Evolutionary conservation across 2,329 filamentous ascomycete species (phyloP).

Genomic region (Colletotrichum sojae): DNA sequence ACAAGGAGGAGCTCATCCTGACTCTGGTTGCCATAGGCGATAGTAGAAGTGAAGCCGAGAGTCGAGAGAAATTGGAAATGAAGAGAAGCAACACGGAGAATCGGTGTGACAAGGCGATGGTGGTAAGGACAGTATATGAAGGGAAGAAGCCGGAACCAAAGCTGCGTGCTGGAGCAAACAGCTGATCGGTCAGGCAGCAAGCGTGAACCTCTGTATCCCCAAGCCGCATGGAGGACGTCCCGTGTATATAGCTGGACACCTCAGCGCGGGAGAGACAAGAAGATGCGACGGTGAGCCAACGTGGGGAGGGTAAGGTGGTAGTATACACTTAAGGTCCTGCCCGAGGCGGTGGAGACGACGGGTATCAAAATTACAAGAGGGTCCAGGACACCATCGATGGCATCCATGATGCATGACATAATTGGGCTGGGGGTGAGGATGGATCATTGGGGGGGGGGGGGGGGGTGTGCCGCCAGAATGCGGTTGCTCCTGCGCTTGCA

Average conservation of each 20-base stretch:
- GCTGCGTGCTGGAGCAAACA: conserved; percentile 38
- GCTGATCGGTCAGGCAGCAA: conserved; percentile 41
- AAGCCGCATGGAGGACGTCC: conserved; percentile 31
- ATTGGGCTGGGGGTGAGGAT: conserved; percentile 50
- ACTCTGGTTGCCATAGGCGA: conserved; percentile 21
- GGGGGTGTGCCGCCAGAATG: conserved; percentile 32
- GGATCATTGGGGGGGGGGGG: conserved; percentile 34
- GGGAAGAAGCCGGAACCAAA: conserved; percentile 32
- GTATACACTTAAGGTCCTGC: conserved; percentile 31
- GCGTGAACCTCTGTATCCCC: conserved; percentile 36
- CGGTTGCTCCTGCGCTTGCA: conserved; percentile 38
- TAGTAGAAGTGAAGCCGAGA: not conserved
- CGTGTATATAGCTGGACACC: conserved; percentile 40
- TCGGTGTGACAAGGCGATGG: conserved; percentile 21
- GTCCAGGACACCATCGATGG: conserved; percentile 51
- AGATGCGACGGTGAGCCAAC: conserved; percentile 39
- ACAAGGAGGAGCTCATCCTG: conserved; percentile 55
- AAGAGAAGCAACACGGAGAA: conserved; percentile 24
- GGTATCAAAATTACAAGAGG: conserved; percentile 53
- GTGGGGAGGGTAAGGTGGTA: conserved; percentile 24
- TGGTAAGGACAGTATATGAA: conserved; percentile 39
- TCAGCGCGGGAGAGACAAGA: conserved; percentile 26
- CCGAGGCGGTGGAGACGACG: conserved; percentile 41
- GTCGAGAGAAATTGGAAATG: conserved; percentile 2
- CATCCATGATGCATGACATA: conserved; percentile 61